These are phyloP conservation scores for Candida corydali DNA, from an alignment of 805 yeast species.

Conservation along the genomic window DNA sequence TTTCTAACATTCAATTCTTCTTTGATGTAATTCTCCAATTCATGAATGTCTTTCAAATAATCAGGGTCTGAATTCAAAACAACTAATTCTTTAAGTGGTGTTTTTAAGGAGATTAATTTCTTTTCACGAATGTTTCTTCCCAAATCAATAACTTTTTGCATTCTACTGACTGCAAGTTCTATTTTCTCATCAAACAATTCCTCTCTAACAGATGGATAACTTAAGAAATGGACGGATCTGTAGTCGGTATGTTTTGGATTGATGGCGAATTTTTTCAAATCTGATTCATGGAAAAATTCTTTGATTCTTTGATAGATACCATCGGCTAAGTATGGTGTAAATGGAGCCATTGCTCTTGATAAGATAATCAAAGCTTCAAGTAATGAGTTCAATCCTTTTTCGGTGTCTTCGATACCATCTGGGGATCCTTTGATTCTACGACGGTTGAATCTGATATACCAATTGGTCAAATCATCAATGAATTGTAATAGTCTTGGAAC, in stretches of 20 bases:
- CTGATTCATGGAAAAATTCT: slow-evolving; percentile 55
- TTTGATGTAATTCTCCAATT: slow-evolving; percentile 70
- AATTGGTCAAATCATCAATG: slow-evolving; percentile 93
- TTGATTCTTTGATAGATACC: slow-evolving; percentile 76
- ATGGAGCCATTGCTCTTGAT: slow-evolving; percentile 97
- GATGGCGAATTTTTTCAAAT: slow-evolving; percentile 40
- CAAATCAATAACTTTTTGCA: slow-evolving; percentile 95
- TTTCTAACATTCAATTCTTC: slow-evolving; percentile 95
- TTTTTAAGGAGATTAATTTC: slow-evolving; percentile 88
- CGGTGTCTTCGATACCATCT: slow-evolving; percentile 78
- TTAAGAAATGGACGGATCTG: slow-evolving; percentile 89
- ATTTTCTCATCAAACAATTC: slow-evolving; percentile 78
- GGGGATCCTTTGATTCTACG: slow-evolving; percentile 92
- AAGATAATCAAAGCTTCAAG: slow-evolving; percentile 86
- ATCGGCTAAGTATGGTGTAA: slow-evolving; percentile 95
- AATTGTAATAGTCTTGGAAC: slow-evolving; percentile 87
- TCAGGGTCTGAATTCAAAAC: slow-evolving; percentile 75
- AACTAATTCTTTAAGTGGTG: slow-evolving; percentile 85
- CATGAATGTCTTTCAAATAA: slow-evolving; percentile 74
- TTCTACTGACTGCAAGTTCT: slow-evolving; percentile 85
- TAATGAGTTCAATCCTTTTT: slow-evolving; percentile 83
- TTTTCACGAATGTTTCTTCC: slow-evolving; percentile 97
- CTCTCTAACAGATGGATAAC: slow-evolving; percentile 80
- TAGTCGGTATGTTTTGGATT: slow-evolving; percentile 49
- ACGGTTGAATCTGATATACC: slow-evolving; percentile 98